These are phyloP conservation scores for Erodium maritimum DNA, from an alignment of 345 rosid genomes.

Conservation along the genomic window DNA sequence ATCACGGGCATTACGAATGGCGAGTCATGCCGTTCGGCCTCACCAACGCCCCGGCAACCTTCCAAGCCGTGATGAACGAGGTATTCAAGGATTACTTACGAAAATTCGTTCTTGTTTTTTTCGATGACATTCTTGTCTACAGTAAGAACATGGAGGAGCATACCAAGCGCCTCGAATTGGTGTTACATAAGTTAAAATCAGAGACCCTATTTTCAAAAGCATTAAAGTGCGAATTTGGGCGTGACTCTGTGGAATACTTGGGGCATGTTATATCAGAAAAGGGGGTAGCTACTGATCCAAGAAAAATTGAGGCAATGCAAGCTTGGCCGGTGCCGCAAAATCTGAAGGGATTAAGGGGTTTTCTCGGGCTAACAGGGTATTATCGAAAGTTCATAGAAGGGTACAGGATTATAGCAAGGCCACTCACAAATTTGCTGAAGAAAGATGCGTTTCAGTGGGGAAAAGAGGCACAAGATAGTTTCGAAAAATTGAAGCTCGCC, in stretches of 20 bases:
- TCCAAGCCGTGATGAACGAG: not conserved
- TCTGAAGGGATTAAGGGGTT: not conserved
- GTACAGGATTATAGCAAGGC: not conserved
- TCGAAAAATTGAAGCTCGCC: too few relatives aligned
- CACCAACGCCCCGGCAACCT: conserved; percentile 3
- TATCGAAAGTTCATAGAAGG: not conserved
- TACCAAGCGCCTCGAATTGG: not conserved
- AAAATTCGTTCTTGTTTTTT: conserved; percentile 1
- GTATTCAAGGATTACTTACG: not conserved
- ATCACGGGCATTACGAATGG: not conserved
- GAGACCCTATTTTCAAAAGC: not conserved
- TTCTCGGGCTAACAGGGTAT: conserved; percentile 2
- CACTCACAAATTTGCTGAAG: too few relatives aligned
- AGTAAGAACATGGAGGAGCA: not conserved
- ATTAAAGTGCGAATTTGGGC: conserved; percentile 1
- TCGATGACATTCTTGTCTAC: conserved; percentile 7
- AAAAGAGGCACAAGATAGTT: too few relatives aligned
- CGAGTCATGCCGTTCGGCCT: not conserved
- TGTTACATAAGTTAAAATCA: not conserved
- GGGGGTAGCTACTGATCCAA: not conserved
- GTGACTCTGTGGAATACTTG: not conserved
- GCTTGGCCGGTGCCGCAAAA: not conserved
- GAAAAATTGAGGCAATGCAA: not conserved
- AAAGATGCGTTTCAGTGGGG: too few relatives aligned
- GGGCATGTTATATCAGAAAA: not conserved